Evolutionary conservation across 257 asterid species (phyloP).

Genomic region (Nicotiana obtusifolia): DNA sequence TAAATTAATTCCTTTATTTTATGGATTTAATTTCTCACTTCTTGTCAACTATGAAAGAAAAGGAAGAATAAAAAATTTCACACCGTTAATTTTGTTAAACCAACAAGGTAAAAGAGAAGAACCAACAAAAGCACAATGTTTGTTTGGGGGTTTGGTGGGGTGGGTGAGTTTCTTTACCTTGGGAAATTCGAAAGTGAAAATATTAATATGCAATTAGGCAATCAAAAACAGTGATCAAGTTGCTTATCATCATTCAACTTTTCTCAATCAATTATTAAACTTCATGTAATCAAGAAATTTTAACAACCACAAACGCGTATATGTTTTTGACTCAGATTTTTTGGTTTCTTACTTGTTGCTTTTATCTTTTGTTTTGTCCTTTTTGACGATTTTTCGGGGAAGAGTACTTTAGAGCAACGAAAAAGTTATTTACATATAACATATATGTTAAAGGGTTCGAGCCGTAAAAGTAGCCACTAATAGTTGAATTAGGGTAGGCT

Average conservation of each 20-base stretch:
- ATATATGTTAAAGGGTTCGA: too few relatives aligned
- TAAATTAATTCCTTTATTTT: background rate
- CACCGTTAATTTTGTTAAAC: background rate
- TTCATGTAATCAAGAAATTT: background rate
- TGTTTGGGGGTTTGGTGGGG: background rate
- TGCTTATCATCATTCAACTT: background rate
- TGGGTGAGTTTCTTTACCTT: background rate
- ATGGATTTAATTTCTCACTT: background rate
- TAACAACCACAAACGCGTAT: background rate
- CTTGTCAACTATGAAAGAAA: background rate
- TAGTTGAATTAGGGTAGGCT: too few relatives aligned
- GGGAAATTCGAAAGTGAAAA: background rate
- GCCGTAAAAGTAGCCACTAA: too few relatives aligned
- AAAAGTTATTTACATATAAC: too few relatives aligned
- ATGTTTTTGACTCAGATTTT: background rate
- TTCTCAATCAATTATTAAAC: background rate
- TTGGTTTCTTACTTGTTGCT: background rate
- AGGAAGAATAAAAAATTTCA: background rate
- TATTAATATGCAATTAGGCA: background rate
- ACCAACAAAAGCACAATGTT: background rate
- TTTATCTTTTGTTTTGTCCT: background rate
- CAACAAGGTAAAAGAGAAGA: background rate
- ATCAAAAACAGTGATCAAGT: background rate
- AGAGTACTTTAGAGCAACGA: accelerated
- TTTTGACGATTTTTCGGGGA: background rate